A percentile compares a stretch with the other conserved stretches of the same genome.
Conservation (phyloP, 805 yeast genomes). For the Komagataella kurtzmanii region DNA sequence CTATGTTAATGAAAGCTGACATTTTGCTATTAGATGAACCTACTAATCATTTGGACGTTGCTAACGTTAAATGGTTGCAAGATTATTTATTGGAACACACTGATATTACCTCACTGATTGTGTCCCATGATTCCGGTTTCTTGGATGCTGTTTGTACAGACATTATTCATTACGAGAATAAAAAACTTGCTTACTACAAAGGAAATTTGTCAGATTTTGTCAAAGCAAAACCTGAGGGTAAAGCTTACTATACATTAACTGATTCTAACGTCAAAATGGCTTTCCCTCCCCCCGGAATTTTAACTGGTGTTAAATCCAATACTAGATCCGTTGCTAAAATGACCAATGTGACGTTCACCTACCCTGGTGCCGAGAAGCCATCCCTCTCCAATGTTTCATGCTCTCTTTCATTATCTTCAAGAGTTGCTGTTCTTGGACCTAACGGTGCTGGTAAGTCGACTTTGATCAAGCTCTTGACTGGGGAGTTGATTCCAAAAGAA, state of each 20-base stretch:
- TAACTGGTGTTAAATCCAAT: constrained; percentile 92
- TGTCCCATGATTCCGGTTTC: constrained; percentile 96
- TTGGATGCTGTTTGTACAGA: constrained; percentile 93
- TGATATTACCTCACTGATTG: constrained; percentile 86
- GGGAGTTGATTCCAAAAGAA: constrained; percentile 71
- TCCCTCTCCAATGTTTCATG: constrained; percentile 71
- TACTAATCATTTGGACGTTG: constrained; percentile 93
- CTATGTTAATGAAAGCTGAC: constrained; percentile 96
- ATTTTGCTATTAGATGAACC: constrained; percentile 93
- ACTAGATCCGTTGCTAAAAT: constrained; percentile 66
- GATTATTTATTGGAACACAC: constrained; percentile 71
- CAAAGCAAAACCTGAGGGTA: constrained; percentile 88
- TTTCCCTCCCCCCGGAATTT: constrained; percentile 96
- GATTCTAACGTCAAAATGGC: constrained; percentile 93
- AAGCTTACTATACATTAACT: constrained; percentile 85
- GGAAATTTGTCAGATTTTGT: constrained; percentile 93
- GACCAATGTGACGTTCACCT: constrained; percentile 67
- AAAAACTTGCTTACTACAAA: constrained; percentile 87
- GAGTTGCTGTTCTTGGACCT: constrained; percentile 95
- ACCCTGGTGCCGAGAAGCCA: constrained; percentile 84
- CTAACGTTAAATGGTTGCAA: constrained; percentile 87
- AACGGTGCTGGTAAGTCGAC: constrained; percentile 99
- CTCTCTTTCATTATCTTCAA: constrained; percentile 87
- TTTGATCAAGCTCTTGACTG: constrained; percentile 84
- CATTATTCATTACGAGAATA: constrained; percentile 91